Base-by-base conservation (phyloP, 2,329 filamentous ascomycete species). In the Cladobotryum mycophilum region DNA sequence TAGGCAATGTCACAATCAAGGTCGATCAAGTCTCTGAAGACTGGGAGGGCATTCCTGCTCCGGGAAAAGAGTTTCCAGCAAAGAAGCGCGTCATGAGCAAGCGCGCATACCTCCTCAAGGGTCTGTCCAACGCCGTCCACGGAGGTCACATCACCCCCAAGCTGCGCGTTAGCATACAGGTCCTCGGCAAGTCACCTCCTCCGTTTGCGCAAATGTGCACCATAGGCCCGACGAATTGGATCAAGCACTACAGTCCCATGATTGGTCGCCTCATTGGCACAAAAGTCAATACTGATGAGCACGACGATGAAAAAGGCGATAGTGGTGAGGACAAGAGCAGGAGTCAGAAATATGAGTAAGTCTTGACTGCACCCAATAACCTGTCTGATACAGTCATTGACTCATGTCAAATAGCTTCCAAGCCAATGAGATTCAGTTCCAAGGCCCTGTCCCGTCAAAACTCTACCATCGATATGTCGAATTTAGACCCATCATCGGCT, bases 381-480 rank as follows among this genome's bases (percentile, higher is more conserved):
- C 6, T 1, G 15, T 6, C 6, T 1, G 15, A 3, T 30, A 3
- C 20, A 12, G 9, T 7, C 22, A 35, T 5, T 14, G 9, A 7
- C 15, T n/a, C 9, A 41, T 42, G 37, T 1, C 9, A 1, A 4
- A 1, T 61, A 91, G 88, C 67, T 97, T 97, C 69, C 91, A 96
- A 75, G 88, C 92, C 37, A 91, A 89, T 65, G 87, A 96, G 66
- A 84, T 96, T 61, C 92, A 96, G 65, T 78, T 97, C 7, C 76
- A 80, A 42, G 92, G 92, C 0, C 92, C 92, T 0, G 85, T 93
- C 0, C 91, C 92, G 0, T 73, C 81, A 2, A 75, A 83, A 55
- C 75, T 97, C 34, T 96, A 96, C 66, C 91, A 96, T 66, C 86
- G 90, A 58, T 97, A 87, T 63, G 91, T 96, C 51, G 91, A 95